These are phyloP conservation scores for Fusarium begoniae DNA, from an alignment of 2,329 filamentous ascomycete species.

Conservation along the genomic window DNA sequence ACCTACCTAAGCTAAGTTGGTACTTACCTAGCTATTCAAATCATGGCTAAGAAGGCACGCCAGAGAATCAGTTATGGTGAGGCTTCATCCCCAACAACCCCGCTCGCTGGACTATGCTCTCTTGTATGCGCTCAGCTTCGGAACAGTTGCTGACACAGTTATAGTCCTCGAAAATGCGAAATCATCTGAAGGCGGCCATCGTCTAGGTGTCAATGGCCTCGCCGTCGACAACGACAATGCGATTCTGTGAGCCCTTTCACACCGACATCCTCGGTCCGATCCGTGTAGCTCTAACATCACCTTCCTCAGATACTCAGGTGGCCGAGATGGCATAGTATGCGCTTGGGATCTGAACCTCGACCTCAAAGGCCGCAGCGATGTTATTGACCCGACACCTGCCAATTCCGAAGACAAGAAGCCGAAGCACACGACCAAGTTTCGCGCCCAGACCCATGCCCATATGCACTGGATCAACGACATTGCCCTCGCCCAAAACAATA, in stretches of 20 bases:
- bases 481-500: conserved; percentile 78
- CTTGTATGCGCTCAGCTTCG: background rate
- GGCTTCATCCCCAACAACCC: conserved; percentile 35
- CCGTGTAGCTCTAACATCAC: conserved; percentile 25
- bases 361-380: conserved; percentile 53
- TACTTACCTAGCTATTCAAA: conserved; percentile 24
- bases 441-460: conserved; percentile 75
- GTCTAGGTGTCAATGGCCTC: conserved; percentile 93
- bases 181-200: conserved; percentile 77
- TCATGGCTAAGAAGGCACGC: conserved; percentile 74
- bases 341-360: conserved; percentile 90
- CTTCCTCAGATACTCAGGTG: conserved; percentile 83
- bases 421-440: conserved; percentile 64
- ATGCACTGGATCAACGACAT: conserved; percentile 98
- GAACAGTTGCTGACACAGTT: conserved; percentile 4
- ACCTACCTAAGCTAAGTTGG: background rate
- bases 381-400: conserved; percentile 44
- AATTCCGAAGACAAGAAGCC: conserved; percentile 44
- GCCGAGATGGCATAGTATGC: conserved; percentile 93
- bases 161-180: conserved; percentile 68
- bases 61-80: conserved; percentile 77
- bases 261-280: conserved; percentile 1
- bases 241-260: conserved; percentile 74
- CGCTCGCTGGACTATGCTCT: background rate
- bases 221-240: conserved; percentile 84